Conservation (phyloP, 2,329 filamentous ascomycete genomes). For the Phialophora tarda region DNA sequence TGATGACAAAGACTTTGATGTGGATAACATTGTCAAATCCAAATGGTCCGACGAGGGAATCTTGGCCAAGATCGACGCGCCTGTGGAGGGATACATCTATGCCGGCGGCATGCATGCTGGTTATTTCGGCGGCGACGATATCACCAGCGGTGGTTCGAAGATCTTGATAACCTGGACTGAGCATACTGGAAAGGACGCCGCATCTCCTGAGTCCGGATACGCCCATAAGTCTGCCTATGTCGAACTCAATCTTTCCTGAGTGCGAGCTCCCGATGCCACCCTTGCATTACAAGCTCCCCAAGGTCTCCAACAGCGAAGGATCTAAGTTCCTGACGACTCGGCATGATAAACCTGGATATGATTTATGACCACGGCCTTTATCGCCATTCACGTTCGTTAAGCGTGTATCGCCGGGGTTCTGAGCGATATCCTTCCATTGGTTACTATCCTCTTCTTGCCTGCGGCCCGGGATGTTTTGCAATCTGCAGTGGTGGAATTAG, state of each 20-base stretch:
- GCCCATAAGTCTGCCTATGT: constrained; percentile 33
- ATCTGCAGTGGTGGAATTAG: neutral
- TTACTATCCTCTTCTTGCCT: constrained; percentile 8
- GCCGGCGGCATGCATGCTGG: constrained; percentile 42
- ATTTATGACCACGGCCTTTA: constrained; percentile 5
- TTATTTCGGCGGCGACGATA: constrained; percentile 44
- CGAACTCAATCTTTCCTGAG: constrained; percentile 20
- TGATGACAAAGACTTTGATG: constrained; percentile 37
- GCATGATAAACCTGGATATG: constrained; percentile 17
- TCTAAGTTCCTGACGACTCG: neutral
- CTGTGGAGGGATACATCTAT: constrained; percentile 42
- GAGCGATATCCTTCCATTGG: constrained; percentile 5
- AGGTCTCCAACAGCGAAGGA: neutral
- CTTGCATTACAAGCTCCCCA: neutral
- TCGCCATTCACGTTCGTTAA: constrained; percentile 3
- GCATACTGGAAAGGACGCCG: constrained; percentile 42
- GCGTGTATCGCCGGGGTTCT: neutral
- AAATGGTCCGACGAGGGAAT: constrained; percentile 42
- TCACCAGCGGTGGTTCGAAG: constrained; percentile 43
- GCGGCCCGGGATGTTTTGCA: constrained; percentile 4
- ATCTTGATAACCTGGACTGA: constrained; percentile 44
- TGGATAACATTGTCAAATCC: constrained; percentile 41
- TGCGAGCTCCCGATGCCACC: neutral
- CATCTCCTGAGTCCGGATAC: constrained; percentile 40
- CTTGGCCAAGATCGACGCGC: constrained; percentile 39